Conservation (phyloP, 202 grass and related monocot genomes). For the Schoenoplectus tabernaemontani region DNA sequence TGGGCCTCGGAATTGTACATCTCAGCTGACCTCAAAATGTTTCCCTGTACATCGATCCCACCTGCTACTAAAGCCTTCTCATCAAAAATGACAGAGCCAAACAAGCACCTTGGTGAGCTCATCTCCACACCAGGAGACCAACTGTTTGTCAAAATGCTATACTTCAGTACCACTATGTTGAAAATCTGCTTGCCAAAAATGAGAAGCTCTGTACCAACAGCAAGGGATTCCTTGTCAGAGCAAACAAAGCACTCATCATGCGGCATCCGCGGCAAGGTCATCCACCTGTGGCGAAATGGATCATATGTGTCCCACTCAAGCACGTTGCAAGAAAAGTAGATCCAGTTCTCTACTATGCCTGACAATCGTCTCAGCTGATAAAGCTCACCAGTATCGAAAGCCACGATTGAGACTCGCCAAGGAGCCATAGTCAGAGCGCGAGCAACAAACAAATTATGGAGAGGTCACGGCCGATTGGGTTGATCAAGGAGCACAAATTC, state of each 20-base stretch:
- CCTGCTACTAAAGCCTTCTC: constrained; percentile 89
- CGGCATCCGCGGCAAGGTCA: constrained; percentile 78
- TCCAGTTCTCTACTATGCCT: constrained; percentile 81
- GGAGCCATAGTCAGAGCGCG: constrained; percentile 67
- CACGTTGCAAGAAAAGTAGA: constrained; percentile 88
- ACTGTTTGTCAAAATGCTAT: constrained; percentile 88
- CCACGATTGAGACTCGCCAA: constrained; percentile 53
- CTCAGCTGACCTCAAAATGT: constrained; percentile 59
- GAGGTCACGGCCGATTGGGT: constrained; percentile 63
- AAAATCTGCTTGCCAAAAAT: constrained; percentile 82
- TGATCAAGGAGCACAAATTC: constrained; percentile 66
- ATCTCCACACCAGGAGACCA: constrained; percentile 78
- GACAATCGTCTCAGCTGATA: constrained; percentile 49
- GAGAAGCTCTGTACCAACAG: constrained; percentile 84
- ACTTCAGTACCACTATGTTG: constrained; percentile 68
- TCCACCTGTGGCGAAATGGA: constrained; percentile 63
- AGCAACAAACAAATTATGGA: constrained; percentile 76
- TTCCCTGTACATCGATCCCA: constrained; percentile 58
- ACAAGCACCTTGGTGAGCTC: constrained; percentile 84
- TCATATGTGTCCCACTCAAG: constrained; percentile 89
- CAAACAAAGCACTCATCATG: constrained; percentile 85
- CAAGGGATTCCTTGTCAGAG: constrained; percentile 83
- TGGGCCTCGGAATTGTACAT: constrained; percentile 75
- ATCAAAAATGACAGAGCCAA: constrained; percentile 78
- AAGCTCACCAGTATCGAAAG: constrained; percentile 60